Base-by-base conservation (phyloP, 78 protist species). In the Speleostelium caveatum region DNA sequence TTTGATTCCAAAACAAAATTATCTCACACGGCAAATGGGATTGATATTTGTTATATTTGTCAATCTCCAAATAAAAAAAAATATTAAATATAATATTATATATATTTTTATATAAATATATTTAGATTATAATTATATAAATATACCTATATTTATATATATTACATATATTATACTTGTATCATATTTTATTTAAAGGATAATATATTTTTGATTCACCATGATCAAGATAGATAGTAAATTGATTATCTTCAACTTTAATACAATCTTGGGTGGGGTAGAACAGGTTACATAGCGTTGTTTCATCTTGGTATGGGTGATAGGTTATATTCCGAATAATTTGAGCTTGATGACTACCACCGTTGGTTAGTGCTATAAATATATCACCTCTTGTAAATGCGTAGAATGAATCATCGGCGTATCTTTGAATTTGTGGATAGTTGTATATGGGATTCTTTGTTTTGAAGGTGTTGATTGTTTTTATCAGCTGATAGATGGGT, bases 351-450 rank as follows among this genome's bases (percentile, higher is more conserved):
- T 60, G 24, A 3, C 86, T 61, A 35, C 96, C 96, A 41, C 75
- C 95, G 45, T 96, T 96, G 19, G 98, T 96, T 16, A 94, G 41
- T 1, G 96, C 97, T 14, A 95, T 79, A 33, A 96, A 62, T n/a
- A 62, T 56, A 17, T 51, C 24, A 33, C 98, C 98, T 36, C 97
- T 68, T 19, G 87, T 62, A 60, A 75, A 96, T 16, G 91, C 95
- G 49, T 95, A 95, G 74, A 96, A 71, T 16, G 73, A 6, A 73
- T 93, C 93, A 41, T 62, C 83, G 36, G 86, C 60, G 42, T 65
- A 94, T 7, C 87, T 24, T 85, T 94, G 92, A 12, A 93, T 39
- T 73, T 83, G 96, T 7, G 53, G 30, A 3, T 10, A 66, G 6
- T 36, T 26, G 24, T 61, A 39, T 22, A 38, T 77, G 16, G 88